These are phyloP conservation scores for Coelastrella sp. DNA, from an alignment of 139 green algal species.

Conservation along the genomic window DNA sequence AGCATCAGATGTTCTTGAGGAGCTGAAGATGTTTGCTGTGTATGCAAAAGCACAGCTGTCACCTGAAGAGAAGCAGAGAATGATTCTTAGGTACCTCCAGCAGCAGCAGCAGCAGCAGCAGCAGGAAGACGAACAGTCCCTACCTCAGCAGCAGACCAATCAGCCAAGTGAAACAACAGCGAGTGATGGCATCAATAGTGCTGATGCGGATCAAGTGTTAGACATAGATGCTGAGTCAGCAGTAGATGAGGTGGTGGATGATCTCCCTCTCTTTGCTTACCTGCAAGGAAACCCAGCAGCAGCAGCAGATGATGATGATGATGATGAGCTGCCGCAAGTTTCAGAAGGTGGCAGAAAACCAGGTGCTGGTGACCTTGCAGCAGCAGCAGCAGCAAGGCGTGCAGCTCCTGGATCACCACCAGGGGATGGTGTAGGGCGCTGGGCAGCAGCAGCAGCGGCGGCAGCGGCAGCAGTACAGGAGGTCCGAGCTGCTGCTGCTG, in stretches of 20 bases:
- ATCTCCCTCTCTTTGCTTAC: background rate
- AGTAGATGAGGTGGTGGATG: background rate
- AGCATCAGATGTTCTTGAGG: constrained; percentile 6
- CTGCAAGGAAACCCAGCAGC: constrained; percentile 3
- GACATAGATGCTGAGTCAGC: background rate
- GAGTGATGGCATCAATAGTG: background rate
- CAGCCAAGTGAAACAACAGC: background rate
- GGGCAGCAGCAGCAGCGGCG: background rate
- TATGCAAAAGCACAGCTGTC: background rate
- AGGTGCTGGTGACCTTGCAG: background rate
- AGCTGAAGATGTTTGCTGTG: background rate
- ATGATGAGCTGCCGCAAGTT: background rate
- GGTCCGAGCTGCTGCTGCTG: background rate
- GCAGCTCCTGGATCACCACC: background rate
- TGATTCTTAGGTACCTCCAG: background rate
- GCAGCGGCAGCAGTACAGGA: background rate
- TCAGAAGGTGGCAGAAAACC: too few relatives aligned
- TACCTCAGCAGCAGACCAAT: too few relatives aligned
- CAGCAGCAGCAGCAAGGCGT: constrained; percentile 10
- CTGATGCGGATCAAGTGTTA: background rate
- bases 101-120: constrained; percentile 29
- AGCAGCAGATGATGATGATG: background rate
- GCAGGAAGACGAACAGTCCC: background rate
- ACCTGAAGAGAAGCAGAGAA: background rate
- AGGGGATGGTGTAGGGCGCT: background rate